Percentiles rank a stretch among this genome's conserved stretches.
phyloP scores from a whole-genome alignment of 2,329 filamentous ascomycete genomes.

The Colletotrichum tabaci region DNA sequence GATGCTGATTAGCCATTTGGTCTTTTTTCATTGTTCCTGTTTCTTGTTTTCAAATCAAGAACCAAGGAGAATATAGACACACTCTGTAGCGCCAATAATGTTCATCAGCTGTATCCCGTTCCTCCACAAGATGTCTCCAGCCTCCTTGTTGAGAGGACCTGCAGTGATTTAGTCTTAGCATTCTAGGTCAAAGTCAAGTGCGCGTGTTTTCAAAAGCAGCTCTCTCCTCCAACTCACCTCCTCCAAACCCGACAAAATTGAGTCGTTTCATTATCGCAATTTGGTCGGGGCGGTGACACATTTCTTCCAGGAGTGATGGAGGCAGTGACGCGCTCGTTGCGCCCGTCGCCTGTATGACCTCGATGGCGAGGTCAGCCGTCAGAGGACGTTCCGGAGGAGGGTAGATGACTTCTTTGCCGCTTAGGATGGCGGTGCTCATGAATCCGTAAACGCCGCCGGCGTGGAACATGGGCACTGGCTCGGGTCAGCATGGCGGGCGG shows the following conservation, averaged over 20 bases:
- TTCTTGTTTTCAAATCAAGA: too few relatives aligned
- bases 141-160: slow-evolving; percentile 50
- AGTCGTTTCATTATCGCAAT: slow-evolving; percentile 52
- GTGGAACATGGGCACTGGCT: slow-evolving; percentile 56
- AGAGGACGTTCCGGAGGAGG: slow-evolving; percentile 52
- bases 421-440: slow-evolving; percentile 49
- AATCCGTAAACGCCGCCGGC: slow-evolving; percentile 52
- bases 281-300: slow-evolving; percentile 52
- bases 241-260: slow-evolving; percentile 53
- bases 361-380: slow-evolving; percentile 51
- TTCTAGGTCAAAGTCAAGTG: too few relatives aligned
- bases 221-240: slow-evolving; percentile 49
- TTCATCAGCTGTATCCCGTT: slow-evolving; percentile 54
- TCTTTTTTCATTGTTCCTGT: too few relatives aligned
- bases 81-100: slow-evolving; percentile 60
- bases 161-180: not conserved
- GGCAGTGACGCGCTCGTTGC: slow-evolving; percentile 50
- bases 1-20: not conserved
- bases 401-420: slow-evolving; percentile 47
- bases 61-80: not conserved
- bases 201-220: too few relatives aligned
- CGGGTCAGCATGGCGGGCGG: not conserved
- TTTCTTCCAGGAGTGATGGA: slow-evolving; percentile 60
- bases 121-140: slow-evolving; percentile 55
- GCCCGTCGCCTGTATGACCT: slow-evolving; percentile 49